Percentiles rank a stretch among this genome's conserved stretches.
These are phyloP conservation scores for Pseudonectria foliicola DNA, from an alignment of 2,329 filamentous ascomycete species.

Conservation along the genomic window DNA sequence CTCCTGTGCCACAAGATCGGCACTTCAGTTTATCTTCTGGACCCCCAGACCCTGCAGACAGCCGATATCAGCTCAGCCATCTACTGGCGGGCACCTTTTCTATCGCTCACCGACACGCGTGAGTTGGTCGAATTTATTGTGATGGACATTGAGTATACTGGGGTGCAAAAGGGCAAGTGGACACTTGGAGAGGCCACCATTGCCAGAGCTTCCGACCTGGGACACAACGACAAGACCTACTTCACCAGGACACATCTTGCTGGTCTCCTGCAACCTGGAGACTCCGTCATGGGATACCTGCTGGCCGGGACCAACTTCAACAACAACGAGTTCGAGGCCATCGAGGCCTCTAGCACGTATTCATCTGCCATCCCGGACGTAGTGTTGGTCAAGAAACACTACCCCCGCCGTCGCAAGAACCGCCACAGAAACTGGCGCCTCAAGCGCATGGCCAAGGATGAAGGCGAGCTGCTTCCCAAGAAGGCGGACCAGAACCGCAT, in stretches of 20 bases:
- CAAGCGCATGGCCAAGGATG: conserved; percentile 86
- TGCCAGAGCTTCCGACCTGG: conserved; percentile 78
- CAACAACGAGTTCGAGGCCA: conserved; percentile 73
- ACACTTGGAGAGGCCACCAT: conserved; percentile 82
- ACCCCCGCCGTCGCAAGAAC: conserved; percentile 73
- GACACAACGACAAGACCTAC: conserved; percentile 78
- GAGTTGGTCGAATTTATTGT: conserved; percentile 89
- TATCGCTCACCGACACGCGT: conserved; percentile 71
- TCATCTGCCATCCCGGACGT: conserved; percentile 80
- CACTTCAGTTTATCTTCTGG: conserved; percentile 81
- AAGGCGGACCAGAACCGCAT: conserved; percentile 82
- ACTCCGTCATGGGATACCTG: conserved; percentile 93
- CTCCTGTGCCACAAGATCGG: conserved; percentile 82
- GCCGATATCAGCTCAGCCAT: conserved; percentile 74
- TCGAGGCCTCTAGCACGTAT: conserved; percentile 73
- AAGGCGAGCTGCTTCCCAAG: conserved; percentile 78
- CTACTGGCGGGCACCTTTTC: conserved; percentile 90
- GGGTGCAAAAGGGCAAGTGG: conserved; percentile 71
- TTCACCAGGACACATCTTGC: conserved; percentile 88
- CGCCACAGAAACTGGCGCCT: conserved; percentile 86
- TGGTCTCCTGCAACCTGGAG: conserved; percentile 74
- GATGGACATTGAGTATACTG: conserved; percentile 83
- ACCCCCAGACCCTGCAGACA: conserved; percentile 85
- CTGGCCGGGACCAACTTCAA: conserved; percentile 89
- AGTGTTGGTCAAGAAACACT: conserved; percentile 94